A percentile compares a stretch with the other conserved stretches of the same genome.
phyloP scores from a whole-genome alignment of 2,329 filamentous ascomycete genomes.

The Sphaerulina vaccinii region DNA sequence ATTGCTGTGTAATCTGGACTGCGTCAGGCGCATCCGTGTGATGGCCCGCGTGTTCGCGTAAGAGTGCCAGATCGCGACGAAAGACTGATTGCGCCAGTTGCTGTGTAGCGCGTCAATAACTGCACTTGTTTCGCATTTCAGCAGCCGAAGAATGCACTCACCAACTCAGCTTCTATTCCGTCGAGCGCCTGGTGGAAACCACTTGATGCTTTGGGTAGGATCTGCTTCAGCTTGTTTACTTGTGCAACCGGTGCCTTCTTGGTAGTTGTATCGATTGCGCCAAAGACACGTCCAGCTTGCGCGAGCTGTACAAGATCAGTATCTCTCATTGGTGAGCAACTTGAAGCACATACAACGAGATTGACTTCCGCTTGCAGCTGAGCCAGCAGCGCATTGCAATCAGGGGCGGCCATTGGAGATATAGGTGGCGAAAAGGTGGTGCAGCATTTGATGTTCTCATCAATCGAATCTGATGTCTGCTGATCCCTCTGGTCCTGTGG shows the following conservation, averaged over 20 bases:
- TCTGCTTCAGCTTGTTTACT: conserved; percentile 37
- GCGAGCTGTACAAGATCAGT: conserved; percentile 38
- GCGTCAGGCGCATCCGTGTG: neutral
- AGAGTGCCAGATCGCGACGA: conserved; percentile 37
- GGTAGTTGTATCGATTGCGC: conserved; percentile 39
- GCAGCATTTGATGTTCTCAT: neutral
- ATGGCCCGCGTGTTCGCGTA: conserved; percentile 24
- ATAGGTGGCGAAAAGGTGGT: neutral
- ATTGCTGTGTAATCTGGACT: neutral
- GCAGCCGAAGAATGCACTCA: conserved; percentile 14
- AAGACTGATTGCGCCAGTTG: conserved; percentile 36
- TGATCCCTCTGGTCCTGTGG: neutral
- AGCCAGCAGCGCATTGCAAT: conserved; percentile 39
- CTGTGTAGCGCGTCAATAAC: conserved; percentile 21
- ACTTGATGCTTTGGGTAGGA: conserved; percentile 42
- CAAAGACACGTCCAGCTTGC: conserved; percentile 47
- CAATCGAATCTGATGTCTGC: neutral
- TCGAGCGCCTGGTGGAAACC: conserved; percentile 54
- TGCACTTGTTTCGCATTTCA: neutral
- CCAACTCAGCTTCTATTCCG: conserved; percentile 49
- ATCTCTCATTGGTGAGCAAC: neutral
- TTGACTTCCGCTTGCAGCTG: conserved; percentile 50
- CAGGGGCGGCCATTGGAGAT: conserved; percentile 19
- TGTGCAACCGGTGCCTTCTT: conserved; percentile 32
- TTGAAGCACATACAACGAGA: conserved; percentile 41